phyloP scores from a whole-genome alignment of 495 filamentous ascomycete genomes.

The Podospora pseudoanserina region DNA sequence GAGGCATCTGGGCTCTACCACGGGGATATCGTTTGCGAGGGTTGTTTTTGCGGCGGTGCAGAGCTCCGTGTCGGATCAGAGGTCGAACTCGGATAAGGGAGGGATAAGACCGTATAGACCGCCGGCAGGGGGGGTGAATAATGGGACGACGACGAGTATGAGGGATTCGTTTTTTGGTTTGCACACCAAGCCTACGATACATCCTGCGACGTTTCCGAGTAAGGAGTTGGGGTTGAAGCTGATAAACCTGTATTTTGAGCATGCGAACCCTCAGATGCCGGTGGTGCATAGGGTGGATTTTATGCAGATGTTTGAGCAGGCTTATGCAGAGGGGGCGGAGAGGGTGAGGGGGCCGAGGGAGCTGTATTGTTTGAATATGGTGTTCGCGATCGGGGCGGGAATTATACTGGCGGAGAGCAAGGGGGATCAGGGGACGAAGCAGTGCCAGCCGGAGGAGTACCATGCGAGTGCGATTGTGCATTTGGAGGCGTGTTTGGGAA shows the following conservation, averaged over 20 bases:
- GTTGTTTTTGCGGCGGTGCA: conserved; percentile 95
- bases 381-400: conserved; percentile 93
- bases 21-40: conserved; percentile 89
- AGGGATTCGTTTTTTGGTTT: conserved; percentile 93
- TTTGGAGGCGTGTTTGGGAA: conserved; percentile 79
- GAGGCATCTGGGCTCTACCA: conserved; percentile 81
- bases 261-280: conserved; percentile 93
- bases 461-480: conserved; percentile 91
- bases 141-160: conserved; percentile 66
- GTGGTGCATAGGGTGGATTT: conserved; percentile 87
- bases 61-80: conserved; percentile 72
- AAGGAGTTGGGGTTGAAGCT: conserved; percentile 66
- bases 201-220: conserved; percentile 79
- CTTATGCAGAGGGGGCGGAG: conserved; percentile 61
- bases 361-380: conserved; percentile 90
- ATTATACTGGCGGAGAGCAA: conserved; percentile 72
- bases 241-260: conserved; percentile 84
- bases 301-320: conserved; percentile 73
- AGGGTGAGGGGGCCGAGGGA: conserved; percentile 73
- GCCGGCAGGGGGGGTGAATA: conserved; percentile 24
- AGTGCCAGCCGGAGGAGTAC: conserved; percentile 90
- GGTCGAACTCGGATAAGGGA: conserved; percentile 50
- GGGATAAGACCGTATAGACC: conserved; percentile 44
- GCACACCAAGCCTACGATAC: conserved; percentile 82
- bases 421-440: conserved; percentile 41